Percentiles rank a stretch among this genome's conserved stretches.
Conservation (phyloP, 768 basidiomycete species). For the Guyanaporus albipodus region DNA sequence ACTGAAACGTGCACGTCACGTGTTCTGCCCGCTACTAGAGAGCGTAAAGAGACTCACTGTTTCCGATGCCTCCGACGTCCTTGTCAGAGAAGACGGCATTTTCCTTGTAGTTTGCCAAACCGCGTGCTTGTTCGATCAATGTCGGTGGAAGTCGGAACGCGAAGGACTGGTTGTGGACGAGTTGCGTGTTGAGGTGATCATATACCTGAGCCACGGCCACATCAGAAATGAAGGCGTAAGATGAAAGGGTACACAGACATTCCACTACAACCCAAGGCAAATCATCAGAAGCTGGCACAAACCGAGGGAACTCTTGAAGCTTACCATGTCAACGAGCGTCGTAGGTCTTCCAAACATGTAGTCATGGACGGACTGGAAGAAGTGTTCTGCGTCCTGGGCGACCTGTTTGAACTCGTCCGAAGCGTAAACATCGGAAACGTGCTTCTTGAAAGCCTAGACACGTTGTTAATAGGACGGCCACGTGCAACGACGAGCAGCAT, state of each 20-base stretch:
- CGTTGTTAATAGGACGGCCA: slow-evolving; percentile 23
- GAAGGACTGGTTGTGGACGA: slow-evolving; percentile 78
- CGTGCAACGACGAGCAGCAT: slow-evolving; percentile 33
- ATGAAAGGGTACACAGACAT: slow-evolving; percentile 44
- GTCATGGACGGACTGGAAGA: slow-evolving; percentile 62
- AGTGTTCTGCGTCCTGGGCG: slow-evolving; percentile 51
- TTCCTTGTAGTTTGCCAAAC: slow-evolving; percentile 75
- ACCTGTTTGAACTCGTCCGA: slow-evolving; percentile 63
- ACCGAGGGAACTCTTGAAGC: slow-evolving; percentile 24
- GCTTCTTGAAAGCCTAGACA: slow-evolving; percentile 58
- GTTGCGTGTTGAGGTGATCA: slow-evolving; percentile 75
- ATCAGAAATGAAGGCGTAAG: slow-evolving; percentile 9
- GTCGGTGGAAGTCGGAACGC: slow-evolving; percentile 72
- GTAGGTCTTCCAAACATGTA: slow-evolving; percentile 66
- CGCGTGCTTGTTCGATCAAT: slow-evolving; percentile 67
- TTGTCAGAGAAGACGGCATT: slow-evolving; percentile 65
- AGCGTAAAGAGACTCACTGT: slow-evolving; percentile 46
- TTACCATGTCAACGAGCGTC: slow-evolving; percentile 60
- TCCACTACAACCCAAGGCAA: slow-evolving; percentile 51
- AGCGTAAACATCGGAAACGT: slow-evolving; percentile 56
- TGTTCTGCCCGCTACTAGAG: neutral
- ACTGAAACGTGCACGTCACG: slow-evolving; percentile 43
- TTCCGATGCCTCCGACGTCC: slow-evolving; percentile 63
- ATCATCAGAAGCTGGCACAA: slow-evolving; percentile 10
- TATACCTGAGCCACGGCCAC: slow-evolving; percentile 47